Base-by-base conservation (phyloP, 2,329 filamentous ascomycete genomes). In the Colletotrichum scovillei region DNA sequence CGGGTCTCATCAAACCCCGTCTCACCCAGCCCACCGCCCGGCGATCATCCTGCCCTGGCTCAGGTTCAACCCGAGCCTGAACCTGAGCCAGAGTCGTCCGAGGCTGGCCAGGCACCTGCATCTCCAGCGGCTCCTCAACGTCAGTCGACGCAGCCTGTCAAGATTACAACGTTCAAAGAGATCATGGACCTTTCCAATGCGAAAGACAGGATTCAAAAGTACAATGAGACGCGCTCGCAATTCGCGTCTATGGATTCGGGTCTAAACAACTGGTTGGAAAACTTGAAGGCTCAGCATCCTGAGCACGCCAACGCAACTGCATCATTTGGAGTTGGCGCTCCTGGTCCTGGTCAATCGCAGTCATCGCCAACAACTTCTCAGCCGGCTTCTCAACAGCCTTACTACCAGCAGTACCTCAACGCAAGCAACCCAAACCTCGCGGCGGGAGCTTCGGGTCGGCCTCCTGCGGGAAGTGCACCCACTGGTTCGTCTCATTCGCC, bases 161-260 rank as follows among this genome's bases (percentile, higher is more conserved):
- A 85, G 59, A 84, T 89, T 49, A 87, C 89, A 75, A 85, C 88
- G 1, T 95, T 97, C 82, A 90, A 92, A 63, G 93, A 97, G 71
- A 97, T 98, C 74, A 87, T 95, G 77, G 90, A 89, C 9, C 87
- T 97, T 63, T 87, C 89, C 19, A 90, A 89, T 2, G 82, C 91
- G 0, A 81, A 87, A 16, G 92, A 97, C 76, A 91, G 95, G 24
- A 93, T 97, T 73, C 86, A 88, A 56, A 92, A 91, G 16, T 97
- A 94, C 80, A 90, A 94, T 72, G 89, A 92, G 71, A 93, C 93
- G 0, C 90, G 94, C 57, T 84, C 89, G 19, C 89, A 93, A 58
- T 95, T 95, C 80, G 92, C 93, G 0, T 81, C 84, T 14, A 91
- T 93, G 80, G 91, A 98, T 72, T 93, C 93, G 5, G 95, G 95